A percentile compares a stretch with the other conserved stretches of the same genome.
Evolutionary conservation across 164 flowering plant genomes (phyloP).

Genomic region (Nelumbo lutea): DNA sequence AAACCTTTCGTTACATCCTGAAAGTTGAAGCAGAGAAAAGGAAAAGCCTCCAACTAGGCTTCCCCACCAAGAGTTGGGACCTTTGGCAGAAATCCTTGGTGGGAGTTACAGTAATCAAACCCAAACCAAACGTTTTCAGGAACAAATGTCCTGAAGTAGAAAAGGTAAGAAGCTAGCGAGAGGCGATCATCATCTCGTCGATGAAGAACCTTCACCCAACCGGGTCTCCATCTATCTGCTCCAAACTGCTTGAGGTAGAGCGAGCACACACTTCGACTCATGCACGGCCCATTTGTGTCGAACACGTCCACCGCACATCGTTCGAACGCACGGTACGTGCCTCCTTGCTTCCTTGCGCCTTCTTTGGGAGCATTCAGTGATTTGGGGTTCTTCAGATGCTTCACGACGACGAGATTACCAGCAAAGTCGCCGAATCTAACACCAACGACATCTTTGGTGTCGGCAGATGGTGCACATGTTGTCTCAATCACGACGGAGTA

Average conservation of each 20-base stretch:
- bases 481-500: conserved; percentile 20
- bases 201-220: conserved; percentile 23
- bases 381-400: conserved; percentile 19
- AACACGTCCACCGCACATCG: conserved; percentile 12
- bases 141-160: conserved; percentile 15
- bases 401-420: conserved; percentile 12
- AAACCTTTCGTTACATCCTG: no score
- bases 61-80: not conserved
- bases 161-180: conserved; percentile 1
- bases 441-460: conserved; percentile 7
- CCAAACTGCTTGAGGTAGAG: conserved; percentile 15
- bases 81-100: conserved; percentile 3
- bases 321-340: conserved; percentile 12
- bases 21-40: not conserved
- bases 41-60: not conserved
- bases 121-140: conserved; percentile 23
- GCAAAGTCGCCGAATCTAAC: conserved; percentile 15
- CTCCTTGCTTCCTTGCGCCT: conserved; percentile 11
- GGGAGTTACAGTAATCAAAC: conserved; percentile 16
- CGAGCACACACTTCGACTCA: conserved; percentile 12
- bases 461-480: conserved; percentile 15
- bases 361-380: conserved; percentile 3
- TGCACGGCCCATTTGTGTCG: conserved; percentile 13
- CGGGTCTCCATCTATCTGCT: conserved; percentile 17
- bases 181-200: conserved; percentile 1